Evolutionary conservation across 352 stramenopile genomes (phyloP), one percentile per base, ranked within the genome.

Genomic region (Pythium aquatile): DNA sequence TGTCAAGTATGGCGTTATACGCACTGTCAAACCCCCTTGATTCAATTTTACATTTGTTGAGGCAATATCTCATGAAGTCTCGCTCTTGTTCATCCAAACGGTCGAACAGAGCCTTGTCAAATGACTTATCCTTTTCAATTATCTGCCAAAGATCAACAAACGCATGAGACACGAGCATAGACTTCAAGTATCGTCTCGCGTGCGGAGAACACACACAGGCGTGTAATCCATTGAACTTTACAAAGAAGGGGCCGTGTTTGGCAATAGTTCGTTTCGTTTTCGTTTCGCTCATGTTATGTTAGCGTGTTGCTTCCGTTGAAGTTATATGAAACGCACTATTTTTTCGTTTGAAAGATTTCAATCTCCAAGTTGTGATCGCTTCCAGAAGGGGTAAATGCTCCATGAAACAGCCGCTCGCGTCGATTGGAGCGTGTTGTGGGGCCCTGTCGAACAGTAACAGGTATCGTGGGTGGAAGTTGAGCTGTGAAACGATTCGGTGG

Each of bases 311-410:
- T 58, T 29, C 5, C n/a, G 30, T n/a, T n/a, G n/a, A n/a, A n/a
- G n/a, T n/a, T n/a, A 51, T 51, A 51, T 51, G 4, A 26, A 30
- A 28, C 4, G 7, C 17, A 47, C 37, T 63, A 63, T 63, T 55
- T 52, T 68, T 68, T 63, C 35, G 11, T 58, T 24, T 68, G 39
- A 53, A 63, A 68, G 2, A 68, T 68, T 16, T 68, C 61, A 63
- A 68, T 68, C 28, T 66, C 60, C 3, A 66, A 30, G 7, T 37
- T 32, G 10, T 61, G 58, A 51, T 66, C 60, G 24, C 60, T 66
- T 13, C 60, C 60, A 39, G 60, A 6, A 44, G 58, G 60, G 2
- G 60, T 61, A 37, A 66, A 66, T 55, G 60, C 60, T 14, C 60
- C 60, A 55, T 61, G 60, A 48, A 66, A 66, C 28, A 66, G 47